Percentiles rank a stretch among this genome's conserved stretches.
phyloP scores from a whole-genome alignment of 139 green algal species.

The Eudorina sp. region DNA sequence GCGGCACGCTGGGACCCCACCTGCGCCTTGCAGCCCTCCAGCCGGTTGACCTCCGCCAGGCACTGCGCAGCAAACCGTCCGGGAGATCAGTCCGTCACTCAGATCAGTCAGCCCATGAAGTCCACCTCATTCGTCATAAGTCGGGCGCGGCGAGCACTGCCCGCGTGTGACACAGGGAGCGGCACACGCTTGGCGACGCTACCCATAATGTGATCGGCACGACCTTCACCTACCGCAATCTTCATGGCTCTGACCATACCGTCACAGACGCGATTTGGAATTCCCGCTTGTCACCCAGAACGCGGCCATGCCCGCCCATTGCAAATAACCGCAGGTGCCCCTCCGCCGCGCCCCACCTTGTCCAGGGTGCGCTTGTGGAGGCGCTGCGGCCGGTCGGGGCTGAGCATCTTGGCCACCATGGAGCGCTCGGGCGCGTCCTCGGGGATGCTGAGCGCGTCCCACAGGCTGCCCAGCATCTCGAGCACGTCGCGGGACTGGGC shows the following conservation, averaged over 20 bases:
- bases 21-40: slow-evolving; percentile 64
- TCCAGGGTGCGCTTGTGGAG: slow-evolving; percentile 59
- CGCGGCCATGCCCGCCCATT: too few relatives aligned
- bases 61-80: background rate
- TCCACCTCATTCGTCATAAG: too few relatives aligned
- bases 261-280: too few relatives aligned
- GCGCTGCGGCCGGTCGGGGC: slow-evolving; percentile 27
- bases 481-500: slow-evolving; percentile 51
- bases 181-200: too few relatives aligned
- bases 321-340: background rate
- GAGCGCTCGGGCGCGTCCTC: slow-evolving; percentile 48
- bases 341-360: slow-evolving; percentile 48
- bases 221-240: too few relatives aligned
- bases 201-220: too few relatives aligned
- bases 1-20: background rate
- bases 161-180: too few relatives aligned
- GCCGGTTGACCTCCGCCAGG: slow-evolving; percentile 65
- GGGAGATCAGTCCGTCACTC: too few relatives aligned
- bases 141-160: too few relatives aligned
- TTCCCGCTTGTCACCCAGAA: too few relatives aligned
- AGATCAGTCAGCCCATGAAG: too few relatives aligned
- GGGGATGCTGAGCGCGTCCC: slow-evolving; percentile 53
- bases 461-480: slow-evolving; percentile 61
- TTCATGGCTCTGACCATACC: too few relatives aligned
- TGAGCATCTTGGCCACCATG: slow-evolving; percentile 49